phyloP scores from a whole-genome alignment of 2,329 filamentous ascomycete species.

The Fusarium fujikuroi region DNA sequence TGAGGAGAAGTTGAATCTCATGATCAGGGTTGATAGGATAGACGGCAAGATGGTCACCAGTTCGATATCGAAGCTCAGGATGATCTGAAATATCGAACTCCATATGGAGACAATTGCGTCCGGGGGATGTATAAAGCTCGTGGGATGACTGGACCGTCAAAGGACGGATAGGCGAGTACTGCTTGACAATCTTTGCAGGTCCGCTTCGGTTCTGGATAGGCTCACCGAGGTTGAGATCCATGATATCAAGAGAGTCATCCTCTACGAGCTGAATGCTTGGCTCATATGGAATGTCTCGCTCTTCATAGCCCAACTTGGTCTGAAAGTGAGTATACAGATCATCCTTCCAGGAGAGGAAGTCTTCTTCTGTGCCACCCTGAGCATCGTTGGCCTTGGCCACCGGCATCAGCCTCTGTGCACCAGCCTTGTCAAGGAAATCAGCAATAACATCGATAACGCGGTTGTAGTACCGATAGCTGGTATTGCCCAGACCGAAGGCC shows the following conservation, averaged over 20 bases:
- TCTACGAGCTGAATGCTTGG: conserved; percentile 34
- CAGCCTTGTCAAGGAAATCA: conserved; percentile 37
- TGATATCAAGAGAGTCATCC: conserved; percentile 37
- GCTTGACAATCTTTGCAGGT: conserved; percentile 33
- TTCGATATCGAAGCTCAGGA: conserved; percentile 49
- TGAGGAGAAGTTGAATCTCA: conserved; percentile 48
- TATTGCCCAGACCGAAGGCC: conserved; percentile 54
- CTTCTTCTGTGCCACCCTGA: conserved; percentile 48
- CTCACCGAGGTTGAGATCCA: conserved; percentile 41
- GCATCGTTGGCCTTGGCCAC: conserved; percentile 49
- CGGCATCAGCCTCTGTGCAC: conserved; percentile 44
- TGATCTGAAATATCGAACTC: conserved; percentile 50
- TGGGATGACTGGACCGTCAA: conserved; percentile 24
- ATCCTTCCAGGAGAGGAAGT: conserved; percentile 52
- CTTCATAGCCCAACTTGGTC: conserved; percentile 32
- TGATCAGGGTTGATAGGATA: conserved; percentile 53
- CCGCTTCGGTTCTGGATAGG: conserved; percentile 35
- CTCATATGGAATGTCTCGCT: conserved; percentile 38
- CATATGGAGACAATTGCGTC: conserved; percentile 49
- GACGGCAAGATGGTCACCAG: conserved; percentile 55
- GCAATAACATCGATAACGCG: conserved; percentile 47
- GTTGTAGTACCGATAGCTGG: conserved; percentile 54
- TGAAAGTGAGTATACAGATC: conserved; percentile 39
- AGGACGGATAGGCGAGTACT: conserved; percentile 34
- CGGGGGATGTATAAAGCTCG: conserved; percentile 33